Conservation (phyloP, 352 stramenopile species). For the Globisporangium nagaii region DNA sequence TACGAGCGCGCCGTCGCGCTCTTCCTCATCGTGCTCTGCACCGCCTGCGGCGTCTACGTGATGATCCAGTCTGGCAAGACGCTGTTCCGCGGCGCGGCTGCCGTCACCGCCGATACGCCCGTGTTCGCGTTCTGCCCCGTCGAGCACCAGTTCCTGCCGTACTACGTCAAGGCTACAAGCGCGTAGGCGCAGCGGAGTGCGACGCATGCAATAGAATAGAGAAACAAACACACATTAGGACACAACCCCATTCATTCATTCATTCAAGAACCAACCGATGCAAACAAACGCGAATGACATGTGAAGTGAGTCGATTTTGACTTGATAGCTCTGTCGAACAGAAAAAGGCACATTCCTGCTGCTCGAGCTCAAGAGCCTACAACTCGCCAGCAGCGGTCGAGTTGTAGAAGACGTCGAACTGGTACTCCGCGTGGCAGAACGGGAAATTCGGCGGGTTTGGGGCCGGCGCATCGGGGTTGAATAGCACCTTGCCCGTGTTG, state of each 20-base stretch:
- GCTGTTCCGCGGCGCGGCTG: slow-evolving; percentile 4
- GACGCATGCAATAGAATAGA: background rate
- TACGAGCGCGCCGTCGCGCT: slow-evolving; percentile 16
- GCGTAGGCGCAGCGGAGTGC: background rate
- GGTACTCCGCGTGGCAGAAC: slow-evolving; percentile 47
- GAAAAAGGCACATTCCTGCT: background rate
- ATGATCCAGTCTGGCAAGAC: slow-evolving; percentile 10
- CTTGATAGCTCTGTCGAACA: background rate
- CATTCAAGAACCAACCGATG: too few species aligned
- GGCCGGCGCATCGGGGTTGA: slow-evolving; percentile 23
- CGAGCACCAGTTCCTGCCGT: slow-evolving; percentile 13
- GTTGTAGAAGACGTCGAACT: slow-evolving; percentile 50
- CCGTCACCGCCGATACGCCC: slow-evolving; percentile 2
- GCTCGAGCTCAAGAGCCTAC: too few species aligned
- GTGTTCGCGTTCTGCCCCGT: slow-evolving; percentile 12
- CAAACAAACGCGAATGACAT: too few species aligned
- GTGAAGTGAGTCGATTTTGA: too few species aligned
- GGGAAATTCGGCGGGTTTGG: slow-evolving; percentile 33
- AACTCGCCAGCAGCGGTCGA: slow-evolving; percentile 16
- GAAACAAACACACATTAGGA: background rate
- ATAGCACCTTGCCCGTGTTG: slow-evolving; percentile 45
- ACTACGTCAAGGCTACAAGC: slow-evolving; percentile 14
- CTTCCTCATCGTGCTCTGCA: slow-evolving; percentile 19
- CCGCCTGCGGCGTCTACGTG: slow-evolving; percentile 18
- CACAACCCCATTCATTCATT: background rate